Evolutionary conservation across 139 green algal species (phyloP).

Genomic region (Coelastrella sp.): DNA sequence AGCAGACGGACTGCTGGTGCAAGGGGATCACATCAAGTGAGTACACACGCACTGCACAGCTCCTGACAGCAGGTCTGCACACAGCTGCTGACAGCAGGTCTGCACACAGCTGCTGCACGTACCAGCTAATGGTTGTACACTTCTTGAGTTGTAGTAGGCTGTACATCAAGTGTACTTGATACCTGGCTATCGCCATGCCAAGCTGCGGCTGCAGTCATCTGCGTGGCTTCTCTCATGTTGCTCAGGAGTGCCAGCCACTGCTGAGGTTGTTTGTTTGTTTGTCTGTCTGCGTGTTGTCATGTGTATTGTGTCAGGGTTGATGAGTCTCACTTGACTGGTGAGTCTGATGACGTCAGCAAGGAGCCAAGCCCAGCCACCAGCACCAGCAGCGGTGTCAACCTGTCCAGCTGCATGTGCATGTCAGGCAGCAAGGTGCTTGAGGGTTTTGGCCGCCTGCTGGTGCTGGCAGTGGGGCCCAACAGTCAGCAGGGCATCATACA

Average conservation of each 20-base stretch:
- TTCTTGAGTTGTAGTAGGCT: no score
- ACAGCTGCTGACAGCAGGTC: no score
- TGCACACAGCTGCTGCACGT: no score
- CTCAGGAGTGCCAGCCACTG: neutral
- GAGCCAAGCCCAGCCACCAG: neutral
- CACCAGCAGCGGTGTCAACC: neutral
- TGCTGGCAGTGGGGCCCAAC: slow-evolving; percentile 84
- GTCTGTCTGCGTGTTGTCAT: neutral
- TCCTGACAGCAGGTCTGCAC: no score
- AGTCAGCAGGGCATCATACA: slow-evolving; percentile 63
- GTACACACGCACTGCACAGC: neutral
- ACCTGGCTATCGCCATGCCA: no score
- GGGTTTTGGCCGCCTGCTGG: slow-evolving; percentile 83
- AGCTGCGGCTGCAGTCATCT: no score
- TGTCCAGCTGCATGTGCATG: slow-evolving; percentile 19
- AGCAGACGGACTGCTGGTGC: slow-evolving; percentile 83
- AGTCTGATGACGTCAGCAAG: slow-evolving; percentile 81
- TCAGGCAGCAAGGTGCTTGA: slow-evolving; percentile 77
- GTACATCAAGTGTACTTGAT: no score
- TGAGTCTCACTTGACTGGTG: slow-evolving; percentile 87
- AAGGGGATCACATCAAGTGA: slow-evolving; percentile 73
- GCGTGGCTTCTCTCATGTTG: neutral
- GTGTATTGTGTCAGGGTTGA: slow-evolving; percentile 70
- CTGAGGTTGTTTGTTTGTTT: neutral
- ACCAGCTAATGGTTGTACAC: no score